Evolutionary conservation across 1,139 yeast genomes (phyloP).

Genomic region (Lodderomyces pseudojiufengensis): DNA sequence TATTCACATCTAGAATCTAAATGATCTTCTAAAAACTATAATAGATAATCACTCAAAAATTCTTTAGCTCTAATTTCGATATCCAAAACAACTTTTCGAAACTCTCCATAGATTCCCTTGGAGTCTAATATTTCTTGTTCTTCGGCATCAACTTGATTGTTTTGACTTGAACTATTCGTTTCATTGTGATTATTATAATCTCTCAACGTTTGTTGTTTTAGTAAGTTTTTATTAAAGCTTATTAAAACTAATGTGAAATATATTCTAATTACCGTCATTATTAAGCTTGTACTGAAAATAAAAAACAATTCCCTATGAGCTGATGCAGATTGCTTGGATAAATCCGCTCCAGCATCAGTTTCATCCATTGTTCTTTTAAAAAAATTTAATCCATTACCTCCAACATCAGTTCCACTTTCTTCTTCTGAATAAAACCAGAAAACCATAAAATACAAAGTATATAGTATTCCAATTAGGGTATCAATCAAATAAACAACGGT

Average conservation of each 20-base stretch:
- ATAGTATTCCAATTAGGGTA: constrained; percentile 60
- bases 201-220: constrained; percentile 31
- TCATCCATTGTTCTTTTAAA: constrained; percentile 9
- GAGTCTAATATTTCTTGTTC: constrained; percentile 24
- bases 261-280: constrained; percentile 51
- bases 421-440: constrained; percentile 67
- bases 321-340: constrained; percentile 58
- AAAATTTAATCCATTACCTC: constrained; percentile 9
- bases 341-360: constrained; percentile 12
- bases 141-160: constrained; percentile 18
- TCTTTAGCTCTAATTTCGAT: constrained; percentile 33
- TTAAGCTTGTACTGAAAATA: constrained; percentile 55
- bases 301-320: constrained; percentile 68
- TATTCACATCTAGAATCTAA: too few species aligned
- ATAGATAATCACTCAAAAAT: constrained; percentile 20
- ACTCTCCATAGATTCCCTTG: constrained; percentile 20
- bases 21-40: too few species aligned
- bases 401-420: constrained; percentile 11
- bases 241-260: constrained; percentile 65
- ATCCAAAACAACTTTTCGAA: constrained; percentile 23
- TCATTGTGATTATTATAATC: constrained; percentile 17
- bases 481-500: constrained; percentile 64
- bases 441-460: constrained; percentile 68
- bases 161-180: constrained; percentile 4
- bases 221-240: constrained; percentile 51